A percentile compares a stretch with the other conserved stretches of the same genome.
Conservation (phyloP, 768 basidiomycete species). For the Leucocoprinus sp. region DNA sequence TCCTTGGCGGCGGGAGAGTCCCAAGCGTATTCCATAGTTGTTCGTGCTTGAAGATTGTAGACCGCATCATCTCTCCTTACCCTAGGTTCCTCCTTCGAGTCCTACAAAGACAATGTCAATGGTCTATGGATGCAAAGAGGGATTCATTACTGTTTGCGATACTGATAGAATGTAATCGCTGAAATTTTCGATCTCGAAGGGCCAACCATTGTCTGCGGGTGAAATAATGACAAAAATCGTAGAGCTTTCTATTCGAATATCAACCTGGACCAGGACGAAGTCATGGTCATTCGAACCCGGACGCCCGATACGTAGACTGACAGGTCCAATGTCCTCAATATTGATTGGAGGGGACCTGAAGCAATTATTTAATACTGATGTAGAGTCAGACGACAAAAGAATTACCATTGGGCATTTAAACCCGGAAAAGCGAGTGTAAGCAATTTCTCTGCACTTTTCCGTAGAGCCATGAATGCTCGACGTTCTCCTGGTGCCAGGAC, state of each 20-base stretch:
- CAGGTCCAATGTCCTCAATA: conserved; percentile 81
- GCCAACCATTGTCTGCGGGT: conserved; percentile 68
- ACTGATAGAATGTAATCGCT: conserved; percentile 64
- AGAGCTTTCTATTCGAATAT: conserved; percentile 77
- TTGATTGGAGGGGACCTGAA: conserved; percentile 88
- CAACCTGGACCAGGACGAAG: conserved; percentile 57
- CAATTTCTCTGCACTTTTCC: conserved; percentile 59
- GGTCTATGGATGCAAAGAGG: background rate
- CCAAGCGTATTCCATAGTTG: conserved; percentile 76
- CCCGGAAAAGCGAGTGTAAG: conserved; percentile 85
- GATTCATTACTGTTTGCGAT: conserved; percentile 56
- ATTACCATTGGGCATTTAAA: conserved; percentile 73
- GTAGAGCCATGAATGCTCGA: conserved; percentile 58
- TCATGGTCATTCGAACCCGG: conserved; percentile 26
- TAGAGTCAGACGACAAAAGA: background rate
- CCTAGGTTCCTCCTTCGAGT: conserved; percentile 18
- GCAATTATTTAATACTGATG: conserved; percentile 7
- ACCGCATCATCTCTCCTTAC: conserved; percentile 32
- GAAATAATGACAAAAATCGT: conserved; percentile 82
- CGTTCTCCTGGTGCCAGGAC: conserved; percentile 62
- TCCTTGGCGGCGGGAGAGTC: conserved; percentile 80
- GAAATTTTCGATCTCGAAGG: conserved; percentile 85
- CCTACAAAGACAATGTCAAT: conserved; percentile 22
- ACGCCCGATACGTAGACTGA: conserved; percentile 62
- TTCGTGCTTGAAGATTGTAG: conserved; percentile 54